Evolutionary conservation across 1,284 basidiomycete genomes (phyloP), one percentile per base, ranked within the genome.

Genomic region (Malassezia sympodialis): DNA sequence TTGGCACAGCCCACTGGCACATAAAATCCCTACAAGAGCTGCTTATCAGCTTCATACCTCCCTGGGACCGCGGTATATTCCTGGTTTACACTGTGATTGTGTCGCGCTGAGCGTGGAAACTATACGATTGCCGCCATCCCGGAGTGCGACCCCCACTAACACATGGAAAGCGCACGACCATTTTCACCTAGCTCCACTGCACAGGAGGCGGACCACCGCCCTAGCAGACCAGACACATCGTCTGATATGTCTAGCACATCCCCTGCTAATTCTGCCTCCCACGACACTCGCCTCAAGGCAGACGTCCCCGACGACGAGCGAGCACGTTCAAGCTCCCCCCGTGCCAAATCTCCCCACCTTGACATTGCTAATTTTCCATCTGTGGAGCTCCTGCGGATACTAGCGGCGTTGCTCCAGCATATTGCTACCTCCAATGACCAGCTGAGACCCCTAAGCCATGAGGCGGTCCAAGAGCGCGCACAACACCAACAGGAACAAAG

Each of bases 361-460:
- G 80, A 82, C 61, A 76, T 82, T 15, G 80, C 79, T 12, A 77
- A 76, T 2, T 82, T 78, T 60, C 80, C 82, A 0, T 77, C 81
- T 0, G 75, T 77, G 30, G 78, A 90, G 52, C 81, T 98, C 11
- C 80, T 98, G 42, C 83, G 82, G 28, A 82, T 94, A 14, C 83
- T 98, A n/a, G 90, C 93, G 0, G 83, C 83, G 2, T 79, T 96
- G 14, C 81, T 98, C 56, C 84, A 88, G 44, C 88, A 90, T 76
- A 96, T 96, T 71, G 90, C 93, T 4, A 82, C 83, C 2, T 84
- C 88, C 4, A 96, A 96, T 76, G 91, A 96, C 77, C 79, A 75
- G 19, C 67, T 72, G 21, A 57, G 69, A 39, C 67, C 70, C 4
- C 8, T 51, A 40, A 31, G 53, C 51, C 23, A 66, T 47, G 39